Conservation (phyloP, 2,329 filamentous ascomycete species). For the Fusarium tricinctum region DNA sequence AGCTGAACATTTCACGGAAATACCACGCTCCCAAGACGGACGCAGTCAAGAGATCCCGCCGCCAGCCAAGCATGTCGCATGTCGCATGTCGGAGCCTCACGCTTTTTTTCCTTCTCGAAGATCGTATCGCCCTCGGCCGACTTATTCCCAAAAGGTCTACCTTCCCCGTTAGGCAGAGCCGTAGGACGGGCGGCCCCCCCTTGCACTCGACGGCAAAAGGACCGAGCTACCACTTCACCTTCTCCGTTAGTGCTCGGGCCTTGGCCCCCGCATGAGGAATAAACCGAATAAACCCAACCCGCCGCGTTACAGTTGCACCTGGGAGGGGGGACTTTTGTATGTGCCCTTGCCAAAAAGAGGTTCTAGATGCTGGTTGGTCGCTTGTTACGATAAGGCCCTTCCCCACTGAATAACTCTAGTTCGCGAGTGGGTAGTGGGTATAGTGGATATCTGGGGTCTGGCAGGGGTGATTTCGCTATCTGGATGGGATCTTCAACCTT, state of each 20-base stretch:
- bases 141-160: constrained; percentile 13
- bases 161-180: constrained; percentile 32
- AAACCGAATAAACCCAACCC: constrained; percentile 17
- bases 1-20: background rate
- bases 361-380: constrained; percentile 3
- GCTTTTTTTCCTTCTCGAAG: background rate
- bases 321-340: constrained; percentile 37
- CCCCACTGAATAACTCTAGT: constrained; percentile 31
- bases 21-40: constrained; percentile 8
- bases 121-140: constrained; percentile 21
- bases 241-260: constrained; percentile 34
- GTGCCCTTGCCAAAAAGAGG: background rate
- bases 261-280: constrained; percentile 36
- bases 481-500: constrained; percentile 20
- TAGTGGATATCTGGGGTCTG: constrained; percentile 14
- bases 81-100: constrained; percentile 11
- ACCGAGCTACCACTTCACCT: constrained; percentile 26
- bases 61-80: background rate
- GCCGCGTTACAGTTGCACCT: background rate
- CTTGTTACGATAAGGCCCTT: constrained; percentile 25
- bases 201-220: constrained; percentile 30
- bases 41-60: constrained; percentile 1
- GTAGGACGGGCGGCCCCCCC: background rate
- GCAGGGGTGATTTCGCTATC: constrained; percentile 15
- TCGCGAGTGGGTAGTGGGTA: constrained; percentile 9